Base-by-base conservation (phyloP, 176 grass and related monocot species). In the Tillandsia fasciculata region DNA sequence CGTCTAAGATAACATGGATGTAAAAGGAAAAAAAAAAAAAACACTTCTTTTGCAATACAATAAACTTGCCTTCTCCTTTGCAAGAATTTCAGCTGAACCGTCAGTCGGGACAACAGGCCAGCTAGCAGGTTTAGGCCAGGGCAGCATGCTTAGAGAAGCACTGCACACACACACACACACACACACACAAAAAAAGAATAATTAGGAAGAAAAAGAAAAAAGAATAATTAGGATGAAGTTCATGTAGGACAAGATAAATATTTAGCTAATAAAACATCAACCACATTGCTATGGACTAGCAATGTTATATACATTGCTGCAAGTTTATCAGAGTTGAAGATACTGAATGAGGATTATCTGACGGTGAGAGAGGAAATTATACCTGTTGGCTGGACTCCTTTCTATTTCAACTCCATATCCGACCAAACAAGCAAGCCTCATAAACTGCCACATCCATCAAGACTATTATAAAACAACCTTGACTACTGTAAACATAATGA, bases 381-480 rank as follows among this genome's bases (percentile, higher is more conserved):
- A 99, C 95, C 95, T 99, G 87, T 90, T 99, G 50, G 85, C 78
- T 68, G 95, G 87, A 78, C 84, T 99, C 79, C 79, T 90, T 85
- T 99, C 95, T 70, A 99, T 94, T 80, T 86, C 95, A 80, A 83
- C 77, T 63, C 90, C 95, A 80, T 90, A 99, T 68, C 95, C 95
- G 64, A 99, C 87, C 78, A 99, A 84, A 87, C 90, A 99, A 72
- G 95, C 95, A 78, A 99, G 87, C 73, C 95, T 90, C 95, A 99
- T 88, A 77, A 94, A 88, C 95, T 99, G 83, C 17, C 50, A 83
- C 51, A 76, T 75, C 27, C 71, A 83, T 71, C 49, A 82, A 81
- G 23, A 66, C 26, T 63, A 69, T 72, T 67, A 74, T 51, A 82
- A 53, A 49, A 67, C 12, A 74, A 12, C 61, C 33, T 24, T 72